Percentiles rank a stretch among this genome's conserved stretches.
Conservation (phyloP, 2,329 filamentous ascomycete species). For the Trichoderma sp. region DNA sequence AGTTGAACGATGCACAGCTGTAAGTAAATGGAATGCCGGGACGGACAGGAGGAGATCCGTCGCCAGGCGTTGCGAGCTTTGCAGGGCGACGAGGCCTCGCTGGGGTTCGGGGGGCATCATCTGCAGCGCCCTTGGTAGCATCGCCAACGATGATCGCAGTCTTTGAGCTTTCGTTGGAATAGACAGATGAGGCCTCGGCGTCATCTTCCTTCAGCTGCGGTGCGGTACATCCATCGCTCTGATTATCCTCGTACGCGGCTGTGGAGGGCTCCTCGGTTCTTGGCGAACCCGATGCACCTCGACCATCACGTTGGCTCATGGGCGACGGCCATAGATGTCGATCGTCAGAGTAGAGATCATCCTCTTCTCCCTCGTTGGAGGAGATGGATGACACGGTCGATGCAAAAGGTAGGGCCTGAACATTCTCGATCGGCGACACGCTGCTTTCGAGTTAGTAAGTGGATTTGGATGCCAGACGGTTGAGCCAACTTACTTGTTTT, state of each 20-base stretch:
- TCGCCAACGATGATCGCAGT: conserved; percentile 29
- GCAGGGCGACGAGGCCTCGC: conserved; percentile 8
- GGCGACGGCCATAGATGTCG: conserved; percentile 20
- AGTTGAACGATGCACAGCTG: conserved; percentile 28
- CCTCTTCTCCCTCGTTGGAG: not conserved
- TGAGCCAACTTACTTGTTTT: not conserved
- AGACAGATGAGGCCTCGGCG: conserved; percentile 32
- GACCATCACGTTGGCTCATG: not conserved
- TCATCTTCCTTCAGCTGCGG: conserved; percentile 23
- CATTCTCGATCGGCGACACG: not conserved
- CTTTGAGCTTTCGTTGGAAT: conserved; percentile 32
- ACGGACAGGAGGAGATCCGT: conserved; percentile 16
- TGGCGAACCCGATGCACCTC: not conserved
- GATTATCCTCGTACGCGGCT: not conserved
- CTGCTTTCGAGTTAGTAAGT: not conserved
- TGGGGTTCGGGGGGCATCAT: conserved; percentile 4
- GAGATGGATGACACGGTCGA: not conserved
- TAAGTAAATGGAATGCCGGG: conserved; percentile 18
- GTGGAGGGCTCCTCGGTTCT: not conserved
- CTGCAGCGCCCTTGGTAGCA: not conserved
- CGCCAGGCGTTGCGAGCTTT: not conserved
- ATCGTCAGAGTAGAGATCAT: conserved; percentile 20
- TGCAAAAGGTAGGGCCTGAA: not conserved
- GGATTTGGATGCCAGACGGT: not conserved
- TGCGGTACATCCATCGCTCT: not conserved